Conservation (phyloP, 2,329 filamentous ascomycete genomes). For the Xylaria sp. region DNA sequence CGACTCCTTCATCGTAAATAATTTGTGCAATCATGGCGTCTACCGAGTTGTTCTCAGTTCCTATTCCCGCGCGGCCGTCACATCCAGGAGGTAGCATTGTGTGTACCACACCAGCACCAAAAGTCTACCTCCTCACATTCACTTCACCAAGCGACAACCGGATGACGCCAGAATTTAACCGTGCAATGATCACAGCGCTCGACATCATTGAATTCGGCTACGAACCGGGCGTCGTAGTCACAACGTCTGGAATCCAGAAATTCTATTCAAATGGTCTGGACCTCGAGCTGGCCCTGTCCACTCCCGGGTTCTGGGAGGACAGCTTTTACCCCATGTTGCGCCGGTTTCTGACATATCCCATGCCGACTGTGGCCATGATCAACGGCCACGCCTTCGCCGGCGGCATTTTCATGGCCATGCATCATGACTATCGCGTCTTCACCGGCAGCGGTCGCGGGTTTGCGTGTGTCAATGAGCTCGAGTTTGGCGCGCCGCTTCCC, state of each 20-base stretch:
- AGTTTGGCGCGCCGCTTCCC: slow-evolving; percentile 77
- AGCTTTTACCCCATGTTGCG: slow-evolving; percentile 69
- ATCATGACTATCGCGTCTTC: slow-evolving; percentile 83
- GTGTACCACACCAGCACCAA: slow-evolving; percentile 64
- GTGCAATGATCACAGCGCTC: slow-evolving; percentile 70
- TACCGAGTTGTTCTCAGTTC: slow-evolving; percentile 62
- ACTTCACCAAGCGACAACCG: slow-evolving; percentile 77
- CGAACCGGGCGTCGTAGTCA: slow-evolving; percentile 75
- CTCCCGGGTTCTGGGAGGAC: slow-evolving; percentile 65
- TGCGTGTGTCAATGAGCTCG: slow-evolving; percentile 80
- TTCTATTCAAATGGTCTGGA: slow-evolving; percentile 89
- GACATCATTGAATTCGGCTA: slow-evolving; percentile 75
- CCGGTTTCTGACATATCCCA: slow-evolving; percentile 73
- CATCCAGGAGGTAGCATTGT: slow-evolving; percentile 63
- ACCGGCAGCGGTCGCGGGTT: slow-evolving; percentile 63
- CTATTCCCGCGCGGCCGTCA: slow-evolving; percentile 52
- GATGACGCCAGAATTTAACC: slow-evolving; percentile 70
- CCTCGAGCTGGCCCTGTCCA: slow-evolving; percentile 66
- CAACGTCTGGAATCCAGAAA: slow-evolving; percentile 75
- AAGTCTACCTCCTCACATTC: slow-evolving; percentile 76
- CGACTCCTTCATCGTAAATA: background rate
- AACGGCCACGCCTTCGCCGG: slow-evolving; percentile 84
- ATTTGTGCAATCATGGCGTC: slow-evolving; percentile 41
- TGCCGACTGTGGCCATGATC: slow-evolving; percentile 80
- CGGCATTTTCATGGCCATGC: slow-evolving; percentile 81